phyloP scores from a whole-genome alignment of 805 yeast genomes.

The Yamadazyma endophytica region DNA sequence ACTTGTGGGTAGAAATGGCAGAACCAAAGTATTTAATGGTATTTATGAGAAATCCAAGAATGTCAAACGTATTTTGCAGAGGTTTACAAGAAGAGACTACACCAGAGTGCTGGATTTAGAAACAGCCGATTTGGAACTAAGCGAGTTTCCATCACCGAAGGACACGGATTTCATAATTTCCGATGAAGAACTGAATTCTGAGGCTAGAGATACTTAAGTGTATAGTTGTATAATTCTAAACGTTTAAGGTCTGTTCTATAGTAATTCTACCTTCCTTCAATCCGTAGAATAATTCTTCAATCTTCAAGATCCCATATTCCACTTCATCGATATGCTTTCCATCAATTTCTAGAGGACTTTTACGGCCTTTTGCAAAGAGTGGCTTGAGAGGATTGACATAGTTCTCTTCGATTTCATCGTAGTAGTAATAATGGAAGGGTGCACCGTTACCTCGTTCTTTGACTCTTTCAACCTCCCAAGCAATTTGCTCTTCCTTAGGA shows the following conservation, averaged over 20 bases:
- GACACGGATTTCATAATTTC: no score
- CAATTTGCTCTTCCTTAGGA: slow-evolving; percentile 30
- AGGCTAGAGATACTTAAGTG: no score
- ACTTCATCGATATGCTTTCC: slow-evolving; percentile 21
- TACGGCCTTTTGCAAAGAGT: slow-evolving; percentile 24
- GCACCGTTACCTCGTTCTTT: slow-evolving; percentile 16
- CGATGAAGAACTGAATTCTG: no score
- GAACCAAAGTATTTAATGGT: slow-evolving; percentile 10
- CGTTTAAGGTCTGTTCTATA: slow-evolving; percentile 16
- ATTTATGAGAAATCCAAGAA: slow-evolving; percentile 1
- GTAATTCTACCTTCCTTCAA: slow-evolving; percentile 18
- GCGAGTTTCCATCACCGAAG: no score
- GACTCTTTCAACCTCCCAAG: slow-evolving; percentile 27
- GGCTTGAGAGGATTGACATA: slow-evolving; percentile 22
- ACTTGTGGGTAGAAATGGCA: slow-evolving; percentile 27
- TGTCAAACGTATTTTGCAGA: not conserved
- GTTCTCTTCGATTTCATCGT: slow-evolving; percentile 16
- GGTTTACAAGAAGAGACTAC: not conserved
- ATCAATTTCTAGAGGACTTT: slow-evolving; percentile 24
- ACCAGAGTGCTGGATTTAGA: slow-evolving; percentile 6
- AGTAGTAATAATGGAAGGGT: slow-evolving; percentile 32
- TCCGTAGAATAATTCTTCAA: slow-evolving; percentile 20
- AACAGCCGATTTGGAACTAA: slow-evolving; percentile 8
- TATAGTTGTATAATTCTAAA: no score
- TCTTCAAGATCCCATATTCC: slow-evolving; percentile 12